Evolutionary conservation across 2,329 filamentous ascomycete species (phyloP).

Genomic region (Cladorrhinum sp.): DNA sequence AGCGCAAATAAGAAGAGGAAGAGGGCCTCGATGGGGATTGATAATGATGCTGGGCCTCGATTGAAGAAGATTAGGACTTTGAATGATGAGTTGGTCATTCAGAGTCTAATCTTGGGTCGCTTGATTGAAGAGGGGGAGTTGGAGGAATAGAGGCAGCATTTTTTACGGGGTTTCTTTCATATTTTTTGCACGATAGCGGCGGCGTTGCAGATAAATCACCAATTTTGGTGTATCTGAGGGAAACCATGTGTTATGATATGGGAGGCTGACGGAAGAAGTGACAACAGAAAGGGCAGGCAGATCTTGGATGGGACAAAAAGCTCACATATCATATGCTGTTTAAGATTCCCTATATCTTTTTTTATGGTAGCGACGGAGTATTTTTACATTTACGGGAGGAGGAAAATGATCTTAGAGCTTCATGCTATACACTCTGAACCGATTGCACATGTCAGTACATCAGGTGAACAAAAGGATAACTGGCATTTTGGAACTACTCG

Average conservation of each 20-base stretch:
- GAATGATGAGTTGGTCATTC: slow-evolving; percentile 82
- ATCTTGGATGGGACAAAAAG: neutral
- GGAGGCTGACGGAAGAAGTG: neutral
- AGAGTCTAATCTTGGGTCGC: slow-evolving; percentile 84
- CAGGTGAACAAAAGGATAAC: too few relatives aligned
- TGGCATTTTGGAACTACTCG: too few relatives aligned
- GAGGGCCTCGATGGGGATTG: slow-evolving; percentile 34
- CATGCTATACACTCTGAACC: too few relatives aligned
- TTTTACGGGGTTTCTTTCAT: neutral
- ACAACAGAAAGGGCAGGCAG: neutral
- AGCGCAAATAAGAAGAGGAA: slow-evolving; percentile 26
- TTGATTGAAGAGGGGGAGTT: slow-evolving; percentile 64
- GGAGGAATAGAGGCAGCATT: slow-evolving; percentile 17
- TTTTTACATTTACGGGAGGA: neutral
- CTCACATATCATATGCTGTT: neutral
- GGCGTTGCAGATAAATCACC: too few relatives aligned
- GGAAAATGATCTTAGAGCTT: neutral
- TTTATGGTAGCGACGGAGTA: neutral
- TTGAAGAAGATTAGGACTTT: slow-evolving; percentile 63
- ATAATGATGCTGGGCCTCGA: slow-evolving; percentile 31
- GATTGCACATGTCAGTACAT: too few relatives aligned
- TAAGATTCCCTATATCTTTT: neutral
- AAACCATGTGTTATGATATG: neutral
- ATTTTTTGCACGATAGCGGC: neutral
- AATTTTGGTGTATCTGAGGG: neutral